Evolutionary conservation across 2,329 filamentous ascomycete genomes (phyloP).

Genomic region (Trichoderma lentiforme): DNA sequence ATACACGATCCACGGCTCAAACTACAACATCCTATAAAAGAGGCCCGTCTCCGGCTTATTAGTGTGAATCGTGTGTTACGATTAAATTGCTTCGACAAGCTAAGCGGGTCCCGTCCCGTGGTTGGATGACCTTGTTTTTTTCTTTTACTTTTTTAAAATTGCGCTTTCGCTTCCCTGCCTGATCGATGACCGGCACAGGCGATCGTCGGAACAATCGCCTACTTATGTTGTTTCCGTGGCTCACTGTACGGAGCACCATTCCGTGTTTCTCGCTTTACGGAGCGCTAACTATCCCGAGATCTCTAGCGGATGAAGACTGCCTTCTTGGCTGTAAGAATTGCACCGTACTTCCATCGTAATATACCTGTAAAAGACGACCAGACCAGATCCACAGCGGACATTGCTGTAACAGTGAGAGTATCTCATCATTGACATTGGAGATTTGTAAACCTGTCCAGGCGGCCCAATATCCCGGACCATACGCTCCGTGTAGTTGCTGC

Average conservation of each 20-base stretch:
- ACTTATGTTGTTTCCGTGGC: neutral
- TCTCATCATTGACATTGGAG: neutral
- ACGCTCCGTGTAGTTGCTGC: neutral
- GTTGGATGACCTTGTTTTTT: neutral
- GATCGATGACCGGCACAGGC: neutral
- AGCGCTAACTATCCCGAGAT: neutral
- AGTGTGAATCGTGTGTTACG: constrained; percentile 12
- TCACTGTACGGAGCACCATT: neutral
- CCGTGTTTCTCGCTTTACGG: neutral
- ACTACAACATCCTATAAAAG: neutral
- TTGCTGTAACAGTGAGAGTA: neutral
- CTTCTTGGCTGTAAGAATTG: neutral
- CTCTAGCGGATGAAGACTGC: neutral
- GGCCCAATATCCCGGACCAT: neutral
- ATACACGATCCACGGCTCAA: neutral
- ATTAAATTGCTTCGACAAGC: constrained; percentile 5
- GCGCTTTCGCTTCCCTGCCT: neutral
- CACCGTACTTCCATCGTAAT: neutral
- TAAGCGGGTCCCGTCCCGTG: neutral
- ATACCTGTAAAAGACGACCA: neutral
- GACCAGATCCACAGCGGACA: neutral
- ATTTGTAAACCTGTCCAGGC: neutral
- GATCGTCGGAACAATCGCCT: constrained; percentile 1
- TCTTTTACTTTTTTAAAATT: constrained; percentile 1
- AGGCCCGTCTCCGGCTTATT: neutral